Percentiles rank a stretch among this genome's conserved stretches.
These are phyloP conservation scores for Solioccasus polychromus DNA, from an alignment of 768 basidiomycete genomes.

Conservation along the genomic window DNA sequence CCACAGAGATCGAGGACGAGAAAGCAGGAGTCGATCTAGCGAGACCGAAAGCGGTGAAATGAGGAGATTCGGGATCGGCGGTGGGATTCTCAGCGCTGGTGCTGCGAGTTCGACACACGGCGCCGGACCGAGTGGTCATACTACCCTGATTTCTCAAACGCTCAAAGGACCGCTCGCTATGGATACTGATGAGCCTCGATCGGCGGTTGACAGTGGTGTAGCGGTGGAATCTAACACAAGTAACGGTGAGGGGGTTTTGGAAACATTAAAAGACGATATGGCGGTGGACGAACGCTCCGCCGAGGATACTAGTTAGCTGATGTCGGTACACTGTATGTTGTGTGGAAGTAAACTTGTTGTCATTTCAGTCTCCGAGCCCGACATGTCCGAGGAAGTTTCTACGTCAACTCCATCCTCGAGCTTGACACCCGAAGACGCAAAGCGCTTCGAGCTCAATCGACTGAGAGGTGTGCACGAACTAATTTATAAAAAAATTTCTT, in stretches of 20 bases:
- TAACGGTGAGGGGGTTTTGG: slow-evolving; percentile 13
- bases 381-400: slow-evolving; percentile 8
- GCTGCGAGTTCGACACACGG: slow-evolving; percentile 56
- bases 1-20: slow-evolving; percentile 51
- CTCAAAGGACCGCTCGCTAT: slow-evolving; percentile 26
- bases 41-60: slow-evolving; percentile 42
- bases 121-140: slow-evolving; percentile 73
- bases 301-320: slow-evolving; percentile 8
- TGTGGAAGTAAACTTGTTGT: slow-evolving; percentile 16
- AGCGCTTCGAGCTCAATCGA: slow-evolving; percentile 74
- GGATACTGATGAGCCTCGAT: slow-evolving; percentile 33
- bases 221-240: slow-evolving; percentile 14
- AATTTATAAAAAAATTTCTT: neutral
- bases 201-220: slow-evolving; percentile 18
- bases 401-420: slow-evolving; percentile 16
- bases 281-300: slow-evolving; percentile 20
- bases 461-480: slow-evolving; percentile 53
- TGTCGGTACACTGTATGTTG: too few species aligned
- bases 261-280: slow-evolving; percentile 25
- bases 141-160: slow-evolving; percentile 37
- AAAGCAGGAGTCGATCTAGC: slow-evolving; percentile 40
- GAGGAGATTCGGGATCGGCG: slow-evolving; percentile 61
- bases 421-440: slow-evolving; percentile 66
- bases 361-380: slow-evolving; percentile 15
- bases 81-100: slow-evolving; percentile 70